phyloP scores from a whole-genome alignment of 176 grass and related monocot species.

The Triticum monococcum region DNA sequence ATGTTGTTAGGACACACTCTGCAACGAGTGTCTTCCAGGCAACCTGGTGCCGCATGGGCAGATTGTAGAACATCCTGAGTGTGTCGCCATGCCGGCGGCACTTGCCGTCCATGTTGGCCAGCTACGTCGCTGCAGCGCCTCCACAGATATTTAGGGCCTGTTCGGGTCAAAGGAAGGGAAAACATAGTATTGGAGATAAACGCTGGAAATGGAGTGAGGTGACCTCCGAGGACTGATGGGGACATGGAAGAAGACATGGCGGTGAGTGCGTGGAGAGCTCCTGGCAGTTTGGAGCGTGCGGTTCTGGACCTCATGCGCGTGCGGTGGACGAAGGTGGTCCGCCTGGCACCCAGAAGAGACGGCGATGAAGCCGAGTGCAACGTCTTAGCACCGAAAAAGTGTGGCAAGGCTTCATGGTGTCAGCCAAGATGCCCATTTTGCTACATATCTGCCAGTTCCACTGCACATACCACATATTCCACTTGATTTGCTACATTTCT shows the following conservation, averaged over 20 bases:
- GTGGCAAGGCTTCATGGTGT: too few species aligned
- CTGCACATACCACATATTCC: too few species aligned
- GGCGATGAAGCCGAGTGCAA: neutral
- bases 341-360: neutral
- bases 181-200: too few species aligned
- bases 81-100: constrained; percentile 22
- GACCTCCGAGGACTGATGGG: constrained; percentile 4
- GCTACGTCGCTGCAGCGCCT: neutral
- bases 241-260: constrained; percentile 20
- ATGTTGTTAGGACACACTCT: neutral
- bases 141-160: constrained; percentile 39
- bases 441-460: too few species aligned
- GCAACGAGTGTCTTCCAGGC: constrained; percentile 52
- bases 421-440: too few species aligned
- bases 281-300: neutral
- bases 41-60: constrained; percentile 35
- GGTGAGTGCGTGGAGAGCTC: constrained; percentile 11
- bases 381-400: too few species aligned
- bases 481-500: neutral
- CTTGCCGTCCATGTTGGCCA: neutral
- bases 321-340: neutral
- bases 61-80: constrained; percentile 44
- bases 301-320: neutral
- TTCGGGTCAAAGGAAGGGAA: too few species aligned
- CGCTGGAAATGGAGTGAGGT: too few species aligned